phyloP scores from a whole-genome alignment of 208 protist species.

The Acanthamoeba royreba region DNA sequence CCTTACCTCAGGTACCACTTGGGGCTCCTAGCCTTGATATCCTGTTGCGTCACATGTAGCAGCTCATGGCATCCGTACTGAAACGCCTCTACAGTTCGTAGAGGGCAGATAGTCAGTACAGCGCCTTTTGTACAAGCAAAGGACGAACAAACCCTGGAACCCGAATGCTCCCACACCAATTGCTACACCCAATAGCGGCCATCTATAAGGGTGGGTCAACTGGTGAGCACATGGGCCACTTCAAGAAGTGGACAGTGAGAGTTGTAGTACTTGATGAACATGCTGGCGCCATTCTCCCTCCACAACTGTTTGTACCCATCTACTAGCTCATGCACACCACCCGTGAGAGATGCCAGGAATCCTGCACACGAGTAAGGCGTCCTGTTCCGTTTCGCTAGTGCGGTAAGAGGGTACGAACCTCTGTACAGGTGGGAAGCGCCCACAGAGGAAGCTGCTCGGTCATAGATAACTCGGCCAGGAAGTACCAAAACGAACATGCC shows the following conservation, averaged over 20 bases:
- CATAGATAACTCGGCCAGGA: no score
- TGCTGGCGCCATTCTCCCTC: neutral
- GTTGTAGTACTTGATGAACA: neutral
- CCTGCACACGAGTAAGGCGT: neutral
- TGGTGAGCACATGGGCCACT: neutral
- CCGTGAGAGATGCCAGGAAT: neutral
- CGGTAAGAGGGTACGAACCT: no score
- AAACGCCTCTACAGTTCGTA: neutral
- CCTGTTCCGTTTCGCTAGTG: no score
- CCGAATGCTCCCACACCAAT: neutral
- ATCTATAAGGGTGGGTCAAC: neutral
- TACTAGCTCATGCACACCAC: neutral
- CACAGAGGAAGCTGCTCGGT: no score
- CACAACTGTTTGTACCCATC: neutral
- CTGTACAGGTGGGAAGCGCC: no score
- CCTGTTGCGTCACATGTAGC: neutral
- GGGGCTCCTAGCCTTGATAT: neutral
- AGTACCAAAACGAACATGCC: neutral
- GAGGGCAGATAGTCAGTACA: neutral
- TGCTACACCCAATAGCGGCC: neutral
- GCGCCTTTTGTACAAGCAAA: neutral
- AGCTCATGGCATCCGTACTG: neutral
- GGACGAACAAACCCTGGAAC: neutral
- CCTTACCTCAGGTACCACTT: neutral
- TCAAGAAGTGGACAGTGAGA: neutral